Percentiles rank a stretch among this genome's conserved stretches.
Conservation (phyloP, 164 flowering plant species). For the Stephania japonica region DNA sequence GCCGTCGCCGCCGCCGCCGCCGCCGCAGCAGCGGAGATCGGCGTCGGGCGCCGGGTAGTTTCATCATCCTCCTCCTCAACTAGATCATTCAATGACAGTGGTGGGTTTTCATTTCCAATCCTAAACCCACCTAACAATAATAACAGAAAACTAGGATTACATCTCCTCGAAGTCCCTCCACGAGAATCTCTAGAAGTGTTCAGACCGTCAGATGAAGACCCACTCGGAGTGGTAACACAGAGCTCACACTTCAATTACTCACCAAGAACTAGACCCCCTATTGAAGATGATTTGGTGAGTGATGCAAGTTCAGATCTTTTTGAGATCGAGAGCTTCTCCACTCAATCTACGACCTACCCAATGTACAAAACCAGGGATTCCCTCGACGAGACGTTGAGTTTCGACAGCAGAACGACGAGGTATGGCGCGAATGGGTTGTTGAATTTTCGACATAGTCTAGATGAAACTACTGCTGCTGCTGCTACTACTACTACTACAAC, state of each 20-base stretch:
- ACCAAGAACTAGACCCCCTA: constrained; percentile 26
- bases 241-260: constrained; percentile 19
- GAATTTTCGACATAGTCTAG: constrained; percentile 28
- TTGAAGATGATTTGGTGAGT: constrained; percentile 57
- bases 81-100: constrained; percentile 17
- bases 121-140: constrained; percentile 19
- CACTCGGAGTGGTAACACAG: constrained; percentile 1
- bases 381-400: constrained; percentile 38
- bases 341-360: constrained; percentile 35
- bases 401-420: constrained; percentile 15
- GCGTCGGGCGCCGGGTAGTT: constrained; percentile 13
- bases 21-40: too few relatives aligned
- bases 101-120: constrained; percentile 50
- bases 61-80: constrained; percentile 7
- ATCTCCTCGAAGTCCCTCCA: constrained; percentile 28
- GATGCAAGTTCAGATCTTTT: constrained; percentile 91
- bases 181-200: constrained; percentile 57
- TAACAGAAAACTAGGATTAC: background rate
- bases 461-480: constrained; percentile 29
- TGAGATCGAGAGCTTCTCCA: constrained; percentile 90
- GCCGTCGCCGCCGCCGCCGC: too few relatives aligned
- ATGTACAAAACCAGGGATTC: constrained; percentile 45
- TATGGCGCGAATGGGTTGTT: background rate
- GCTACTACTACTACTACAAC: constrained; percentile 13
- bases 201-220: constrained; percentile 20